Evolutionary conservation across 805 yeast genomes (phyloP), one percentile per base, ranked within the genome.

Genomic region (Cyberlindnera saturnus): DNA sequence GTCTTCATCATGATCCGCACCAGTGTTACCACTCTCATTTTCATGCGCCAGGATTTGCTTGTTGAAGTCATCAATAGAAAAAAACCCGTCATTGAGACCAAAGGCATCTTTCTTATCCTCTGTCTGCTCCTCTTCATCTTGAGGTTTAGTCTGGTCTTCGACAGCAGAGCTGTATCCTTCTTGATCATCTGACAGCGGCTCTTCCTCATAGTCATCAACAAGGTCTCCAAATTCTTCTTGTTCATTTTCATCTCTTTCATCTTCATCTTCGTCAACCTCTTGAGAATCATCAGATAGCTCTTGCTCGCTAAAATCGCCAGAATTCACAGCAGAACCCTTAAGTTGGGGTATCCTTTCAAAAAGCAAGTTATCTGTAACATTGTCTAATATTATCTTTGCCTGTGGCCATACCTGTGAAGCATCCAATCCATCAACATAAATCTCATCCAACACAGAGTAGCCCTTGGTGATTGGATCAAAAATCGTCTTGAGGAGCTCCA

Each of bases 401-500:
- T 91, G 98, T 43, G 91, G 95, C 88, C 91, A 91, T 0, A 93
- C 89, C 60, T 91, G 98, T 33, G 83, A 75, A 19, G 96, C 81
- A 61, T 86, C 96, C 42, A 91, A 69, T 1, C 96, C 98, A 39
- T 89, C 95, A 13, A 84, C 73, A 52, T 82, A 79, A 17, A 91
- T 73, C 59, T 86, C 89, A 62, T 89, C 96, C 17, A 91, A 69
- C 6, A 85, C 83, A 1, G 93, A 52, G 42, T 57, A 49, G 2
- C 50, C 55, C 39, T 53, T 45, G 5, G 51, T 48, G 38, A 59
- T 55, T 8, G 62, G 62, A 39, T 57, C 62, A 26, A 59, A 40
- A 3, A 53, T 28, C 4, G 50, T 34, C 43, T 59, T 59, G 9
- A 55, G 53, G 9, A 56, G 40, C n/a, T 34, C 15, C 9, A 56